Percentiles rank a stretch among this genome's conserved stretches.
Conservation (phyloP, 345 rosid species). For the Linum trigynum region DNA sequence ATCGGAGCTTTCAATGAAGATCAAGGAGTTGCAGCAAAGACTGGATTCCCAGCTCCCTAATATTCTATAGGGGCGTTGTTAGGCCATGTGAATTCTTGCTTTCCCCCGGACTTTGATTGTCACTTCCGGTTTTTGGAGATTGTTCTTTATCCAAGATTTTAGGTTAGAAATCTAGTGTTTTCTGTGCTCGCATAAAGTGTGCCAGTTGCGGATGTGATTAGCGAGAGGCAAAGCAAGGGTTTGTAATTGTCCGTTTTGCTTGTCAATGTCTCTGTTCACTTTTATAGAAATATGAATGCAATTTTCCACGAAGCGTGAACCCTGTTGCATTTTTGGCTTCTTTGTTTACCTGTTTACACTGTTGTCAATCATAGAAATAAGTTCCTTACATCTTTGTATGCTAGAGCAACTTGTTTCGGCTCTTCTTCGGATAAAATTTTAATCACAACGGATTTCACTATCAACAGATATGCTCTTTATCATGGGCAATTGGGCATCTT, state of each 20-base stretch:
- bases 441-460: background rate
- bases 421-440: too few relatives aligned
- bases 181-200: slow-evolving; percentile 1
- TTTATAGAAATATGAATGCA: background rate
- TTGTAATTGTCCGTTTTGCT: background rate
- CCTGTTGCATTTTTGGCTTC: background rate
- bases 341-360: background rate
- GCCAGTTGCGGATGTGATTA: background rate
- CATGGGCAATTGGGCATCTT: too few relatives aligned
- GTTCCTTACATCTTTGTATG: background rate
- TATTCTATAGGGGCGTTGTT: slow-evolving; percentile 66
- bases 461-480: too few relatives aligned
- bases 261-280: background rate
- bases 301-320: background rate
- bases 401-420: too few relatives aligned
- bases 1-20: slow-evolving; percentile 60
- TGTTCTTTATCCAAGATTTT: background rate
- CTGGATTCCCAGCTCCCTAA: slow-evolving; percentile 74
- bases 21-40: slow-evolving; percentile 78
- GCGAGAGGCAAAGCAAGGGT: background rate
- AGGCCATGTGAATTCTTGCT: slow-evolving; percentile 65
- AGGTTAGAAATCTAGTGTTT: background rate
- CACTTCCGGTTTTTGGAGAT: slow-evolving; percentile 6
- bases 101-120: background rate
- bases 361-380: background rate